Evolutionary conservation across 2,329 filamentous ascomycete genomes (phyloP).

Genomic region (Curvularia hawaiiensis): DNA sequence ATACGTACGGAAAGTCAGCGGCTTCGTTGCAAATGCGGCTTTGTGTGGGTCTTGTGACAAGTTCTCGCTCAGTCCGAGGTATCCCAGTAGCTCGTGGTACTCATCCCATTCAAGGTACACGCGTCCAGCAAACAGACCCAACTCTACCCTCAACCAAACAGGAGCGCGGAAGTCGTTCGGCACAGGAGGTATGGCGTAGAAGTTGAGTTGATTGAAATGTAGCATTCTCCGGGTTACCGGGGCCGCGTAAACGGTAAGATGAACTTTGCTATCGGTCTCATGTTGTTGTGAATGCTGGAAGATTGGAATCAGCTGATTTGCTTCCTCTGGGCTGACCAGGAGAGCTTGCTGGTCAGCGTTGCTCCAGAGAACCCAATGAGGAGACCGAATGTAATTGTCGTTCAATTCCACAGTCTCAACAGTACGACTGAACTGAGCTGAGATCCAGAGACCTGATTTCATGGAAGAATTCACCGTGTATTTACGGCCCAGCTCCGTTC

Average conservation of each 20-base stretch:
- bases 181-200: slow-evolving; percentile 58
- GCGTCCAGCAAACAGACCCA: slow-evolving; percentile 65
- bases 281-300: slow-evolving; percentile 35
- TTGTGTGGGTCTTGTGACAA: slow-evolving; percentile 6
- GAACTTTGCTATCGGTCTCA: slow-evolving; percentile 27
- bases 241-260: slow-evolving; percentile 63
- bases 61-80: slow-evolving; percentile 27
- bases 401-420: slow-evolving; percentile 47
- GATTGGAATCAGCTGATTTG: slow-evolving; percentile 58
- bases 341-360: slow-evolving; percentile 55
- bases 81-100: slow-evolving; percentile 33
- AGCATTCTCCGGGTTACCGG: slow-evolving; percentile 66
- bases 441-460: slow-evolving; percentile 46
- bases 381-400: slow-evolving; percentile 54
- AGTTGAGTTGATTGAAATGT: slow-evolving; percentile 61
- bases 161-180: slow-evolving; percentile 52
- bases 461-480: slow-evolving; percentile 23
- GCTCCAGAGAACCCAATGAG: slow-evolving; percentile 68
- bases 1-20: slow-evolving; percentile 36
- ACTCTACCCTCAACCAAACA: slow-evolving; percentile 60
- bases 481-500: slow-evolving; percentile 48
- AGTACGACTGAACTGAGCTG: slow-evolving; percentile 57
- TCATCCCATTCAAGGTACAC: slow-evolving; percentile 64
- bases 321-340: slow-evolving; percentile 68
- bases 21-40: slow-evolving; percentile 30